Evolutionary conservation across 2,329 filamentous ascomycete species (phyloP).

Genomic region (Penicillium sp.): DNA sequence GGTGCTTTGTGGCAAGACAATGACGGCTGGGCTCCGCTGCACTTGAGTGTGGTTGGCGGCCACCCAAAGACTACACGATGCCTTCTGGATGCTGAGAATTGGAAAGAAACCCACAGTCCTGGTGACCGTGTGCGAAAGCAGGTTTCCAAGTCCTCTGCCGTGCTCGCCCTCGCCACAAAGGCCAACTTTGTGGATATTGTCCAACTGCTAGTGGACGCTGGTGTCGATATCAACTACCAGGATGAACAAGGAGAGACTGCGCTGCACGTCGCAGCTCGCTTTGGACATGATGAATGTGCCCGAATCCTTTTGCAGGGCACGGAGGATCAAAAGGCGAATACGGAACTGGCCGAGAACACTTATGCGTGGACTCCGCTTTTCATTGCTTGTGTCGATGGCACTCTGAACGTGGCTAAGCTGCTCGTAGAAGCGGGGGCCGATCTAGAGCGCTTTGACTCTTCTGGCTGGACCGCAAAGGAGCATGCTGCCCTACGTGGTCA

Average conservation of each 20-base stretch:
- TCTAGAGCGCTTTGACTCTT: conserved; percentile 74
- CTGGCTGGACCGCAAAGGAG: conserved; percentile 92
- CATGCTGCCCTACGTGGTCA: conserved; percentile 91
- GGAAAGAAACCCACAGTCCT: conserved; percentile 65
- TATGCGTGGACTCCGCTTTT: conserved; percentile 97
- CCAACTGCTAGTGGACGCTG: conserved; percentile 82
- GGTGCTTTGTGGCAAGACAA: conserved; percentile 86
- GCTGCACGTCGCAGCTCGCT: conserved; percentile 86
- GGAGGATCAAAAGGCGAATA: conserved; percentile 69
- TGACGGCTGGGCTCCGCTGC: conserved; percentile 87
- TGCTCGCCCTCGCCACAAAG: conserved; percentile 84
- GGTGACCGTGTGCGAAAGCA: conserved; percentile 68
- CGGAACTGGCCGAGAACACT: conserved; percentile 77
- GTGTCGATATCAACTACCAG: conserved; percentile 90
- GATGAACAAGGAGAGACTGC: conserved; percentile 90
- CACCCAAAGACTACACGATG: conserved; percentile 83
- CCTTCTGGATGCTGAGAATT: conserved; percentile 78
- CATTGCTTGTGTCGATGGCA: conserved; percentile 87
- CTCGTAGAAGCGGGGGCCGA: conserved; percentile 79
- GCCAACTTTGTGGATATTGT: conserved; percentile 85
- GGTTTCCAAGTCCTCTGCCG: conserved; percentile 82
- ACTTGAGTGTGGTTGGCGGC: conserved; percentile 88
- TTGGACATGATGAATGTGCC: conserved; percentile 81
- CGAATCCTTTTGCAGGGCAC: conserved; percentile 73
- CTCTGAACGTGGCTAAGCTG: conserved; percentile 72